These are phyloP conservation scores for Cutaneotrichosporon sp. DNA, from an alignment of 1,284 basidiomycete species.

Conservation along the genomic window DNA sequence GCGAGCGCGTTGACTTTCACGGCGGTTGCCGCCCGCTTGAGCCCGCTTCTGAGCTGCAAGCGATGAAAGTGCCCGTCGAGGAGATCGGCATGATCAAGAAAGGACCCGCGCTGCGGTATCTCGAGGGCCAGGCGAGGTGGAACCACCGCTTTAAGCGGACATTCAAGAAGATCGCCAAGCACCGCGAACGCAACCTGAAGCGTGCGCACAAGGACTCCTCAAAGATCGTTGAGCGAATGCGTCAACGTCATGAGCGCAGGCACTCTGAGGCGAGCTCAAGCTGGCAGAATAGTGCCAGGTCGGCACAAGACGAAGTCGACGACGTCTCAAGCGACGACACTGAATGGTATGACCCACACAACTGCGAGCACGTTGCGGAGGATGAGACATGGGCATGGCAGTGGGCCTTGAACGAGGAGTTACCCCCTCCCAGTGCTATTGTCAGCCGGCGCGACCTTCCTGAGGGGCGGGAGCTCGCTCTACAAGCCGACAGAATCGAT, in stretches of 20 bases:
- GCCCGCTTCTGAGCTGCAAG: conserved; percentile 60
- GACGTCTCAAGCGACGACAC: neutral
- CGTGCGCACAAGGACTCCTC: conserved; percentile 31
- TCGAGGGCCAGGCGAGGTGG: conserved; percentile 47
- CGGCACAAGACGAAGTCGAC: neutral
- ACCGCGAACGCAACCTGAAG: conserved; percentile 40
- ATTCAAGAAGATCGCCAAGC: conserved; percentile 34
- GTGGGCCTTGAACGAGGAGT: conserved; percentile 48
- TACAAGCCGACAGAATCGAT: conserved; percentile 45
- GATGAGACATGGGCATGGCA: conserved; percentile 34
- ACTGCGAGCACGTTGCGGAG: no score
- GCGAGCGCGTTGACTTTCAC: conserved; percentile 76
- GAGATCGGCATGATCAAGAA: conserved; percentile 55
- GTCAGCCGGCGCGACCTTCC: conserved; percentile 43
- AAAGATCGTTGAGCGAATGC: conserved; percentile 6
- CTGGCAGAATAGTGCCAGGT: no score
- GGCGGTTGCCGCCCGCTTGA: conserved; percentile 78
- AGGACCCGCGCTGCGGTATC: conserved; percentile 48
- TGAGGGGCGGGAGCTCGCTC: conserved; percentile 41
- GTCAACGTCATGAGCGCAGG: no score
- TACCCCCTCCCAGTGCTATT: conserved; percentile 47
- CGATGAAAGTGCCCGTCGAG: conserved; percentile 60
- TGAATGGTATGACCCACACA: neutral
- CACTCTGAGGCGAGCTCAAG: neutral
- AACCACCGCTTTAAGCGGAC: conserved; percentile 41